Evolutionary conservation across 805 yeast genomes (phyloP).

Genomic region (Nakazawaea ishiwadae): DNA sequence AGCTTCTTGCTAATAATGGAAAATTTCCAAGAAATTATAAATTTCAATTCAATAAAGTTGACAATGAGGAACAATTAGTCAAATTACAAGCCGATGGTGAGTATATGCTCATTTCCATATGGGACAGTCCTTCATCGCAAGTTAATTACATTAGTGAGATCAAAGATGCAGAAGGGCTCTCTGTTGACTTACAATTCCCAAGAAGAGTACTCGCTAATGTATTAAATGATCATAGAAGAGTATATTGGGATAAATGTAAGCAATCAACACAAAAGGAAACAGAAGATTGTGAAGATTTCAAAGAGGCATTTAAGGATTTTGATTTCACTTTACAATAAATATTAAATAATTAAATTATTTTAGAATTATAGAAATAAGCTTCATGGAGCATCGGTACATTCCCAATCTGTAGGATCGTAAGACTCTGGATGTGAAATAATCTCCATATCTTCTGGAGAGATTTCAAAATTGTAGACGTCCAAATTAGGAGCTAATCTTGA

Average conservation of each 20-base stretch:
- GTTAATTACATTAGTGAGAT: conserved; percentile 21
- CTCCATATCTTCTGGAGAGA: conserved; percentile 36
- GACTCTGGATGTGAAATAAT: conserved; percentile 45
- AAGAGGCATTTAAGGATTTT: conserved; percentile 43
- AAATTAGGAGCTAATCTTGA: conserved; percentile 51
- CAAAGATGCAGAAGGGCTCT: conserved; percentile 15
- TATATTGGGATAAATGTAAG: conserved; percentile 73
- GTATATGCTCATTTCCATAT: conserved; percentile 30
- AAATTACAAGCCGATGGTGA: conserved; percentile 28
- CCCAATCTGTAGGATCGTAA: conserved; percentile 77
- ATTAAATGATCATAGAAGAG: conserved; percentile 54
- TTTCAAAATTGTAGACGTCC: conserved; percentile 46
- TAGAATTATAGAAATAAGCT: not conserved
- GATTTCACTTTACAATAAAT: conserved; percentile 40
- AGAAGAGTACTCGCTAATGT: conserved; percentile 70
- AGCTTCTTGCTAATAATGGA: conserved; percentile 45
- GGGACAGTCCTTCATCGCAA: conserved; percentile 13
- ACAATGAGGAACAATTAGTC: conserved; percentile 16
- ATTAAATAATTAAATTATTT: no score
- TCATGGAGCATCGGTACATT: conserved; percentile 58
- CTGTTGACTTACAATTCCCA: conserved; percentile 77
- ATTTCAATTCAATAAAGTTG: conserved; percentile 32
- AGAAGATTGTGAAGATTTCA: conserved; percentile 59
- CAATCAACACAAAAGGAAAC: conserved; percentile 63
- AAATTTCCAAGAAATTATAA: conserved; percentile 36